These are phyloP conservation scores for Paramecium sonneborni DNA, from an alignment of 73 alveolate genomes.

Conservation along the genomic window DNA sequence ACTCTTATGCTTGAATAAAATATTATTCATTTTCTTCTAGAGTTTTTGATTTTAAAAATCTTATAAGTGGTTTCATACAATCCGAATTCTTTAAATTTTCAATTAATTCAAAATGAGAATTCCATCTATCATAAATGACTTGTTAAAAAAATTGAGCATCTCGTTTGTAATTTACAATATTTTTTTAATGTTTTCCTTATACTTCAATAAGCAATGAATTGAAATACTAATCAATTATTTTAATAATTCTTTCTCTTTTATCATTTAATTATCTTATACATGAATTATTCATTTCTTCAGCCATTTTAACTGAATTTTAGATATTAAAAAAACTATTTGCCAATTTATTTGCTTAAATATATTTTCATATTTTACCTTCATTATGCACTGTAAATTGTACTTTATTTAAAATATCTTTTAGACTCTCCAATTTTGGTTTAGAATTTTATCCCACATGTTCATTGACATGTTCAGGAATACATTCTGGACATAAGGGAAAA, in stretches of 20 bases:
- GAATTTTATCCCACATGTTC: neutral
- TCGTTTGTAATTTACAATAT: neutral
- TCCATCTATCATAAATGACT: neutral
- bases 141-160: neutral
- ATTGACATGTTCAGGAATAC: neutral
- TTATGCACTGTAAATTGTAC: neutral
- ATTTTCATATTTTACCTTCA: neutral
- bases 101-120: neutral
- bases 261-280: neutral
- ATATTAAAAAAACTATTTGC: neutral
- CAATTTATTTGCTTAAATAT: neutral
- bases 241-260: neutral
- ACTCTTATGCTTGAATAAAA: neutral
- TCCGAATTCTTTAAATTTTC: neutral
- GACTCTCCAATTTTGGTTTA: neutral
- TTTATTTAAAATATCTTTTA: neutral
- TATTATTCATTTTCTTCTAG: neutral
- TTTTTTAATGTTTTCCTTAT: neutral
- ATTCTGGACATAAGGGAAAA: conserved; percentile 18
- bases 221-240: neutral
- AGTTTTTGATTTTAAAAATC: neutral
- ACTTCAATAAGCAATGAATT: neutral
- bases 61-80: neutral
- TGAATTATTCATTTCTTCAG: neutral
- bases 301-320: neutral